Evolutionary conservation across 805 yeast genomes (phyloP).

Genomic region (Cyberlindnera mrakii): DNA sequence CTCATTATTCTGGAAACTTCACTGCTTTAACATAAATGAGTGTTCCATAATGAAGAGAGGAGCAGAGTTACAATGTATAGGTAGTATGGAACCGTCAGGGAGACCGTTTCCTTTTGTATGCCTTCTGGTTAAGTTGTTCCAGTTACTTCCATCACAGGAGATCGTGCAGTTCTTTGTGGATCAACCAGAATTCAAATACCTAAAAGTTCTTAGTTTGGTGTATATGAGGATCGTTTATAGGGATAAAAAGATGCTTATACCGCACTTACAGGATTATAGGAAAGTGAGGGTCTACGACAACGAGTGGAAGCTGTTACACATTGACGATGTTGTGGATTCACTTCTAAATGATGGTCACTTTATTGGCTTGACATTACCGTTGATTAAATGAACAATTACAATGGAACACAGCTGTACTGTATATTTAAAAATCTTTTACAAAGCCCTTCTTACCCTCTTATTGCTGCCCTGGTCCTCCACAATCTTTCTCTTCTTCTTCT

Average conservation of each 20-base stretch:
- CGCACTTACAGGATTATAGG: constrained; percentile 57
- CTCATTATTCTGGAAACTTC: constrained; percentile 51
- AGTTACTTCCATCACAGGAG: constrained; percentile 61
- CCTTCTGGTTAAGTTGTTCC: constrained; percentile 68
- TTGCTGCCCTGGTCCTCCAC: constrained; percentile 6
- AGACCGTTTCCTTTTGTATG: constrained; percentile 73
- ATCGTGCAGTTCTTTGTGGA: constrained; percentile 47
- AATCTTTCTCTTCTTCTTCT: constrained; percentile 18
- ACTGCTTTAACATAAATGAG: constrained; percentile 45
- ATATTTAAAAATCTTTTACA: not conserved
- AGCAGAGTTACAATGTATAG: constrained; percentile 41
- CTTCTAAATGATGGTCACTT: constrained; percentile 52
- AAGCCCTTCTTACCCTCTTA: constrained; percentile 30
- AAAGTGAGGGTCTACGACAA: constrained; percentile 49
- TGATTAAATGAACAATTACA: constrained; percentile 6
- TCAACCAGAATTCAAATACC: constrained; percentile 72
- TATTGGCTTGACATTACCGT: constrained; percentile 74
- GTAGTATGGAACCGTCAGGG: constrained; percentile 50
- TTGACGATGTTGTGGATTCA: constrained; percentile 74
- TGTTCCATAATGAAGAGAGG: constrained; percentile 45
- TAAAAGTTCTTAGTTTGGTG: constrained; percentile 63
- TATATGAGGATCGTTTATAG: constrained; percentile 42
- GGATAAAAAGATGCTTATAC: constrained; percentile 37
- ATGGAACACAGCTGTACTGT: not conserved
- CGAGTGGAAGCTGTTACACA: constrained; percentile 38